A percentile compares a stretch with the other conserved stretches of the same genome.
These are phyloP conservation scores for Phytophthora constricta DNA, from an alignment of 352 stramenopile genomes.

Conservation along the genomic window DNA sequence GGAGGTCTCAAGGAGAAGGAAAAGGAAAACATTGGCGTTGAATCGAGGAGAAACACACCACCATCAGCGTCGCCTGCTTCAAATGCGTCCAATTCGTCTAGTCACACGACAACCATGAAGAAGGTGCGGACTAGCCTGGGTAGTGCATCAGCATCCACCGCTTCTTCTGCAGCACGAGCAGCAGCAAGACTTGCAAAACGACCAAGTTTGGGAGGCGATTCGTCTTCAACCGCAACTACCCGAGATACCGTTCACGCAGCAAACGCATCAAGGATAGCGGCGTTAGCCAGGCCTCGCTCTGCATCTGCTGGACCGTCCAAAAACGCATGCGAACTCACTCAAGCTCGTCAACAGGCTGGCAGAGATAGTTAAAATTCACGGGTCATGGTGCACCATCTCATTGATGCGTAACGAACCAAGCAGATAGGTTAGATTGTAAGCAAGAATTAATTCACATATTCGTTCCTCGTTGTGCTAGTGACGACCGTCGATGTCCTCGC, in stretches of 20 bases:
- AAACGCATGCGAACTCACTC: slow-evolving; percentile 44
- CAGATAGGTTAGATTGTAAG: slow-evolving; percentile 27
- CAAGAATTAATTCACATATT: slow-evolving; percentile 25
- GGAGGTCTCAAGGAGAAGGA: slow-evolving; percentile 68
- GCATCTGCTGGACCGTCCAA: slow-evolving; percentile 45
- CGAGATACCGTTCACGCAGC: slow-evolving; percentile 3
- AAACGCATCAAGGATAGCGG: slow-evolving; percentile 33
- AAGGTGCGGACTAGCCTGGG: slow-evolving; percentile 24
- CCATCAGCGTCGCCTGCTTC: slow-evolving; percentile 27
- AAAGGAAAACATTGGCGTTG: slow-evolving; percentile 72
- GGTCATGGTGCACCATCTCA: slow-evolving; percentile 30
- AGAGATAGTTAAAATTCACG: slow-evolving; percentile 29
- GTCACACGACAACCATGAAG: slow-evolving; percentile 4
- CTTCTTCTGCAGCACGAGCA: slow-evolving; percentile 27
- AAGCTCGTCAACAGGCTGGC: slow-evolving; percentile 37
- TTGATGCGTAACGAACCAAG: slow-evolving; percentile 24
- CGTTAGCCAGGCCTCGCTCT: slow-evolving; percentile 24
- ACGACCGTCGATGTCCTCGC: slow-evolving; percentile 32
- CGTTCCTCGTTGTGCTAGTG: slow-evolving; percentile 6
- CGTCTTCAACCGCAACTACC: neutral
- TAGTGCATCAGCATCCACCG: slow-evolving; percentile 28
- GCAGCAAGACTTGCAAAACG: slow-evolving; percentile 13
- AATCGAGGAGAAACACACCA: slow-evolving; percentile 28
- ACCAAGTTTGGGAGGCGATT: neutral
- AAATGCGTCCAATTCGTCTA: slow-evolving; percentile 26